These are phyloP conservation scores for Bipolaris cookei DNA, from an alignment of 2,329 filamentous ascomycete genomes.

Conservation along the genomic window DNA sequence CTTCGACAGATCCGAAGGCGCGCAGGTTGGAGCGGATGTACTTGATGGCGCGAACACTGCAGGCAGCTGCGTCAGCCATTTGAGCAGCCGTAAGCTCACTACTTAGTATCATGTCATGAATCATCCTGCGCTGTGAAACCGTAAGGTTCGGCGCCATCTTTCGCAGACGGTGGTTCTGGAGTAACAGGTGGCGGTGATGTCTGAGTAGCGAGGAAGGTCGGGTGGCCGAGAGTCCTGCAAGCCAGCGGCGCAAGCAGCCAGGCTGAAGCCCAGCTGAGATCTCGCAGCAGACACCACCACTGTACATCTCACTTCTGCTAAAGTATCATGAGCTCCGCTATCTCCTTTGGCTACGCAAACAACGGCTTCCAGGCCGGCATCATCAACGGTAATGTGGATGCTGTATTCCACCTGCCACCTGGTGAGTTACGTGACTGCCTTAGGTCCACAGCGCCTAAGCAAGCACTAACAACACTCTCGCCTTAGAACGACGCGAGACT, in stretches of 20 bases:
- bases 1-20: not conserved
- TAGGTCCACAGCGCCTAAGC: not conserved
- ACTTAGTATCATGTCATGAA: conserved; percentile 8
- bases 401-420: conserved; percentile 11
- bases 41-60: conserved; percentile 2
- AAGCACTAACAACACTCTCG: not conserved
- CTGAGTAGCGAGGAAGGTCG: not conserved
- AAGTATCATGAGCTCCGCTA: conserved; percentile 12
- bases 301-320: not conserved
- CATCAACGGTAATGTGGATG: conserved; percentile 16
- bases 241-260: too few relatives aligned
- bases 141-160: conserved; percentile 6
- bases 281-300: conserved; percentile 8
- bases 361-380: conserved; percentile 17
- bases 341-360: conserved; percentile 18
- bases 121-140: conserved; percentile 3
- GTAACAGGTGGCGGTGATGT: not conserved
- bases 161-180: not conserved
- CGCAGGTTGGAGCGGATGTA: not conserved
- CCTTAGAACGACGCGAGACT: conserved; percentile 18
- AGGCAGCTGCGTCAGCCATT: conserved; percentile 10
- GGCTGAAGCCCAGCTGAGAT: conserved; percentile 10
- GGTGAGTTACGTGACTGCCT: conserved; percentile 16
- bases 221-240: conserved; percentile 1
- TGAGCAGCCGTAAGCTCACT: conserved; percentile 4